A percentile compares a stretch with the other conserved stretches of the same genome.
Conservation (phyloP, 2,329 filamentous ascomycete genomes). For the Pseudogymnoascus sp. region DNA sequence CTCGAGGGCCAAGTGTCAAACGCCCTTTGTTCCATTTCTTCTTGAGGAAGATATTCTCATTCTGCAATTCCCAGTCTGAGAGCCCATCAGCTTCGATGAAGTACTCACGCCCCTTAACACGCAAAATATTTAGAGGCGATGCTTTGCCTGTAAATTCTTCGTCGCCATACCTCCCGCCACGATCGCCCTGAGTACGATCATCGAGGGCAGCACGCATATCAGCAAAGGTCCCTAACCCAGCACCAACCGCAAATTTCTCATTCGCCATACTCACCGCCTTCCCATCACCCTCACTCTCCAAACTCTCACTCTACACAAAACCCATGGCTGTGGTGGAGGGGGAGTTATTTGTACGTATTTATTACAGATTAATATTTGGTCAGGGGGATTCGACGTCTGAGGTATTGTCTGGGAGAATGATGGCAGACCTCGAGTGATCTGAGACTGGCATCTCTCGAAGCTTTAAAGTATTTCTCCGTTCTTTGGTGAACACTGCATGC, state of each 20-base stretch:
- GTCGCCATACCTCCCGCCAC: background rate
- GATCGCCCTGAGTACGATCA: background rate
- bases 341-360: background rate
- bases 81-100: background rate
- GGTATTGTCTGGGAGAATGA: background rate
- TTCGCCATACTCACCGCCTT: background rate
- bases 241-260: background rate
- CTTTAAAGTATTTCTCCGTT: background rate
- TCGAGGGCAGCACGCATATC: background rate
- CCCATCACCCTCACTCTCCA: background rate
- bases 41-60: background rate
- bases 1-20: background rate
- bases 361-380: background rate
- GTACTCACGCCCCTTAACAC: background rate
- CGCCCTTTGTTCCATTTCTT: background rate
- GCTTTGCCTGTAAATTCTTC: background rate
- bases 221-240: background rate
- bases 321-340: background rate
- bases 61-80: background rate
- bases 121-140: background rate
- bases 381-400: background rate
- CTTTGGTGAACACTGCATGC: background rate
- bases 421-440: background rate
- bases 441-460: background rate
- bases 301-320: no score